Evolutionary conservation across 306 rosid species (phyloP).

Genomic region (Prinsepia uniflora): DNA sequence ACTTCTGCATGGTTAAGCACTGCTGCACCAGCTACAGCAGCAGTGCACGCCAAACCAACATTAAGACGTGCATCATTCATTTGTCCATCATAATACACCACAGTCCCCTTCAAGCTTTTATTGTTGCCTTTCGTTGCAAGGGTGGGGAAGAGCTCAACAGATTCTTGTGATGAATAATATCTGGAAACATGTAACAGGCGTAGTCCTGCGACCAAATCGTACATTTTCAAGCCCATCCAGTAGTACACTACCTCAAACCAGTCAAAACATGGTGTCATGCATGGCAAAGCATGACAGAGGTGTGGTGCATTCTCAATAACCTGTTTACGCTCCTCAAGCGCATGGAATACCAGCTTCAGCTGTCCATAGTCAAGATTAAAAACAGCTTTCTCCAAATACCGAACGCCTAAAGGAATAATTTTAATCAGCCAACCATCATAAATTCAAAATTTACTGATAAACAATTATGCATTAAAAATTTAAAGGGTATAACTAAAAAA

Average conservation of each 20-base stretch:
- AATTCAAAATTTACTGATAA: not conserved
- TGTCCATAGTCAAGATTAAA: conserved; percentile 91
- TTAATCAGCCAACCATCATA: conserved; percentile 10
- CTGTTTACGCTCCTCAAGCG: conserved; percentile 93
- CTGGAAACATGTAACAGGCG: conserved; percentile 81
- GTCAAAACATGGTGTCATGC: conserved; percentile 96
- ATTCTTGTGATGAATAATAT: conserved; percentile 84
- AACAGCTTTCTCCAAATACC: conserved; percentile 97
- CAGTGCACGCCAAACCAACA: conserved; percentile 91
- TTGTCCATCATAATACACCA: conserved; percentile 98
- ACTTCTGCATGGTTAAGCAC: conserved; percentile 97
- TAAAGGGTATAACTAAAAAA: too few relatives aligned
- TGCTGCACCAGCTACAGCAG: conserved; percentile 97
- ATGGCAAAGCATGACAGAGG: conserved; percentile 93
- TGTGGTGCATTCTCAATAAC: conserved; percentile 95
- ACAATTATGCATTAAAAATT: not conserved
- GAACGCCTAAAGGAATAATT: conserved; percentile 59
- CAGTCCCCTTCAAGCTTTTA: conserved; percentile 79
- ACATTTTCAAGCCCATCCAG: conserved; percentile 94
- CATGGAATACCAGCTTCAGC: conserved; percentile 92
- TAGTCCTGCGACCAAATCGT: conserved; percentile 90
- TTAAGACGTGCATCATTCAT: conserved; percentile 95
- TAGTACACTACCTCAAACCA: conserved; percentile 92
- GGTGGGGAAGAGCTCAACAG: conserved; percentile 91
- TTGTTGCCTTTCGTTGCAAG: conserved; percentile 62